Evolutionary conservation across 83 land plant species (phyloP).

Genomic region (Diphasiastrum complanatum): DNA sequence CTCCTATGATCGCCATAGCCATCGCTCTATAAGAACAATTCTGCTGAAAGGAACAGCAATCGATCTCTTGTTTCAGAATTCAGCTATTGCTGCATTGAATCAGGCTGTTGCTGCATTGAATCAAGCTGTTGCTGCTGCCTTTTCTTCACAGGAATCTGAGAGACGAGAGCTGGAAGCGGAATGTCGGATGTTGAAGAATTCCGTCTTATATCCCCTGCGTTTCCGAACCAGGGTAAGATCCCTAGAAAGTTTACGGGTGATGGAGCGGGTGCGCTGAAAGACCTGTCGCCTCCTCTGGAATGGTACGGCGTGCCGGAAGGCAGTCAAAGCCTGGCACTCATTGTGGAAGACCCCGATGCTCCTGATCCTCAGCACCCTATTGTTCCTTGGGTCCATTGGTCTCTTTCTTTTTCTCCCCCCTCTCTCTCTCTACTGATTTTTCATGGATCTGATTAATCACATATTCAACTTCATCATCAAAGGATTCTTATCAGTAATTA

Average conservation of each 20-base stretch:
- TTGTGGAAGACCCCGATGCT: conserved; percentile 64
- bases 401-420: neutral
- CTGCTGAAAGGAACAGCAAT: too few species aligned
- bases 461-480: neutral
- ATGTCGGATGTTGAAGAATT: conserved; percentile 38
- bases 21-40: too few species aligned
- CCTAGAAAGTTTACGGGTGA: conserved; percentile 69
- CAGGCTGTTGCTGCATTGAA: too few species aligned
- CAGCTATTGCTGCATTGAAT: too few species aligned
- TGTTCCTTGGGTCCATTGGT: conserved; percentile 68
- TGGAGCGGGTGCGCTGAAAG: conserved; percentile 65
- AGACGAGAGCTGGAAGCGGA: neutral
- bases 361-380: conserved; percentile 54
- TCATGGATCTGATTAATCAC: neutral
- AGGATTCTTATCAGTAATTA: neutral
- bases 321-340: conserved; percentile 53
- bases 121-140: too few species aligned
- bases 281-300: conserved; percentile 76
- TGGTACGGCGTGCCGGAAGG: conserved; percentile 86
- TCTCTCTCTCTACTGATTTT: neutral
- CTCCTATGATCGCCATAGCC: too few species aligned
- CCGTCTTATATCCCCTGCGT: conserved; percentile 39
- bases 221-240: conserved; percentile 51
- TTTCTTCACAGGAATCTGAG: too few species aligned
- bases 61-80: too few species aligned